Conservation (phyloP, 495 filamentous ascomycete species). For the Penicillium soppii region DNA sequence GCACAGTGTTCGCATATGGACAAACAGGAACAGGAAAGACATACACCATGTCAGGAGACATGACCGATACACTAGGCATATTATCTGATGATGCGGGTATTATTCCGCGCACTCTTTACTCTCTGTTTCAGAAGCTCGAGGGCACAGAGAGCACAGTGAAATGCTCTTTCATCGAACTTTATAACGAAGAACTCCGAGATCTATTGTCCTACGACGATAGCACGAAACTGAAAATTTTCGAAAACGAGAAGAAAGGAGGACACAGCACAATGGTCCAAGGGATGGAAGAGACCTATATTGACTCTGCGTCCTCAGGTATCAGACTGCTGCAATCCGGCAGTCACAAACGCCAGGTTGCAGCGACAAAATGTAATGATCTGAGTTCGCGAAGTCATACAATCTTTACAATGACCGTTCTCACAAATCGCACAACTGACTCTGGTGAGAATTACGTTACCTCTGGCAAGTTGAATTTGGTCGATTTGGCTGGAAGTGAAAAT, state of each 20-base stretch:
- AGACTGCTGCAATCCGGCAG: slow-evolving; percentile 86
- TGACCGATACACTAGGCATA: slow-evolving; percentile 80
- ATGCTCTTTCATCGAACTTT: slow-evolving; percentile 97
- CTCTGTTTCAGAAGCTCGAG: slow-evolving; percentile 81
- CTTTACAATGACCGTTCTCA: slow-evolving; percentile 88
- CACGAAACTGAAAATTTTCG: slow-evolving; percentile 89
- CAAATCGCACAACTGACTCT: slow-evolving; percentile 76
- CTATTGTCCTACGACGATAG: slow-evolving; percentile 77
- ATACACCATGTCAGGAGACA: slow-evolving; percentile 98
- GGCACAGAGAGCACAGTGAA: slow-evolving; percentile 89
- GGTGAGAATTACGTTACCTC: slow-evolving; percentile 90
- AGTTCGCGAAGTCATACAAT: slow-evolving; percentile 95
- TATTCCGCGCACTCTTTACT: slow-evolving; percentile 83
- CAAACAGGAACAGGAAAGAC: slow-evolving; percentile 98
- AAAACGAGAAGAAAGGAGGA: slow-evolving; percentile 83
- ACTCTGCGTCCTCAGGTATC: slow-evolving; percentile 79
- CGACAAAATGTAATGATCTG: slow-evolving; percentile 97
- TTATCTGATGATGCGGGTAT: slow-evolving; percentile 91
- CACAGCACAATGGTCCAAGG: slow-evolving; percentile 84
- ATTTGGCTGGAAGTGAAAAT: slow-evolving; percentile 95
- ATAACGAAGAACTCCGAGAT: slow-evolving; percentile 95
- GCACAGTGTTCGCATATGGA: slow-evolving; percentile 97
- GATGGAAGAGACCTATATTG: slow-evolving; percentile 95
- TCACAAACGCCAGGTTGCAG: slow-evolving; percentile 90
- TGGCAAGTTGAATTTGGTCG: slow-evolving; percentile 93